Evolutionary conservation across 2,329 filamentous ascomycete genomes (phyloP).

Genomic region (Alternaria ethzedia): DNA sequence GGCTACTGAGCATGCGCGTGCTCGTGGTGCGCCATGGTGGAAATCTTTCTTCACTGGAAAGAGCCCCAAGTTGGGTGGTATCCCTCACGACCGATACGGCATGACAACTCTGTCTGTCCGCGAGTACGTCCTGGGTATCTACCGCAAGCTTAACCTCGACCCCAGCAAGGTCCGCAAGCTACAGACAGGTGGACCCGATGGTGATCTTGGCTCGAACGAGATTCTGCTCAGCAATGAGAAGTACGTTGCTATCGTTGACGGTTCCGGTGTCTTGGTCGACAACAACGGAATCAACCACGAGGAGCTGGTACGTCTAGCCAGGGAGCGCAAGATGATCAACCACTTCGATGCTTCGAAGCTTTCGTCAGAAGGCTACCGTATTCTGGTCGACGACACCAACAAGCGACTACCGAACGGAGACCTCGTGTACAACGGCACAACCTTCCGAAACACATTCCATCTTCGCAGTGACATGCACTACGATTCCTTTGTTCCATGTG

Average conservation of each 20-base stretch:
- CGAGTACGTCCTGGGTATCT: conserved; percentile 95
- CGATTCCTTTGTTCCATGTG: conserved; percentile 93
- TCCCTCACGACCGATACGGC: conserved; percentile 93
- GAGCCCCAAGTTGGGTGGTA: conserved; percentile 92
- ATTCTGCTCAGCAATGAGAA: conserved; percentile 95
- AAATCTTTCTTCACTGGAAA: conserved; percentile 99
- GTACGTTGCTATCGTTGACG: conserved; percentile 95
- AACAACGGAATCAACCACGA: conserved; percentile 84
- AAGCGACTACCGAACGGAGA: conserved; percentile 88
- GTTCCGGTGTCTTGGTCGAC: conserved; percentile 91
- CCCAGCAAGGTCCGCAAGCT: conserved; percentile 86
- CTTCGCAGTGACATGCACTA: conserved; percentile 76
- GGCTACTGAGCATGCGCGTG: conserved; percentile 94
- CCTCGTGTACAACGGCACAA: conserved; percentile 84
- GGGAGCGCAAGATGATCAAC: conserved; percentile 85
- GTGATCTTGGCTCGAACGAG: conserved; percentile 96
- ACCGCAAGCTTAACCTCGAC: conserved; percentile 92
- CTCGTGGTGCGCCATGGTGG: conserved; percentile 94
- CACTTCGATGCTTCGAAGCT: conserved; percentile 86
- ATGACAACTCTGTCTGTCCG: conserved; percentile 98
- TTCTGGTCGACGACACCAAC: conserved; percentile 90
- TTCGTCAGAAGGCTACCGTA: conserved; percentile 85
- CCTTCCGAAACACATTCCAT: conserved; percentile 98
- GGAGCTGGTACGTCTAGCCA: conserved; percentile 84
- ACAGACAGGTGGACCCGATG: conserved; percentile 96